Percentiles rank a stretch among this genome's conserved stretches.
phyloP scores from a whole-genome alignment of 176 grass and related monocot genomes.

The Cymbopogon citratus region DNA sequence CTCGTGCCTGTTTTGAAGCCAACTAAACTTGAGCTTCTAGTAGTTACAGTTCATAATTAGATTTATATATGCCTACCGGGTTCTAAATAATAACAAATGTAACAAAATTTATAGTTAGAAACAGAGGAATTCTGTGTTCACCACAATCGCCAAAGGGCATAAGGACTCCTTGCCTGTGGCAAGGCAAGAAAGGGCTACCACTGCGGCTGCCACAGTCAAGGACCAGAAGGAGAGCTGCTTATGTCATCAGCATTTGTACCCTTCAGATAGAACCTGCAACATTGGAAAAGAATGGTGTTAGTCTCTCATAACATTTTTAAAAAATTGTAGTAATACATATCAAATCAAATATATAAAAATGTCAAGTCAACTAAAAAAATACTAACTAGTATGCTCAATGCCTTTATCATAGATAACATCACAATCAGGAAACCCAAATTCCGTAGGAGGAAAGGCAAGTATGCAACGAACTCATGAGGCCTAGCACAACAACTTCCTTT shows the following conservation, averaged over 20 bases:
- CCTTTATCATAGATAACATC: too few relatives aligned
- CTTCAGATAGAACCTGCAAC: conserved; percentile 91
- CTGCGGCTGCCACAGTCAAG: conserved; percentile 69
- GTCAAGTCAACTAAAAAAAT: too few relatives aligned
- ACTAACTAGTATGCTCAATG: too few relatives aligned
- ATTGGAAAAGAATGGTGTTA: neutral
- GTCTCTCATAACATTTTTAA: neutral
- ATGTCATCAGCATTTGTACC: conserved; percentile 68
- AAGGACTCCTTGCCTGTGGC: conserved; percentile 52
- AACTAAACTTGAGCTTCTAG: conserved; percentile 7
- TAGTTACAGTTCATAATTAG: neutral
- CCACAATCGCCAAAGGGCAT: conserved; percentile 63
- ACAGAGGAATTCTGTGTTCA: conserved; percentile 25
- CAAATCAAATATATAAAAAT: too few relatives aligned
- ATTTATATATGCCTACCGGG: neutral
- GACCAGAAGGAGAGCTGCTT: conserved; percentile 83
- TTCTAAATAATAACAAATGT: neutral
- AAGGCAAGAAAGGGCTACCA: conserved; percentile 80
- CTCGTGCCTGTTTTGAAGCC: neutral
- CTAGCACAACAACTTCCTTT: too few relatives aligned
- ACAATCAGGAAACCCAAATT: too few relatives aligned
- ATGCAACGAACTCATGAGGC: too few relatives aligned
- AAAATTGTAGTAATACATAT: too few relatives aligned
- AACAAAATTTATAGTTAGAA: neutral
- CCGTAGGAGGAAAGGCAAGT: too few relatives aligned